Percentiles rank a stretch among this genome's conserved stretches.
These are phyloP conservation scores for Blastomyces percursus DNA, from an alignment of 2,329 filamentous ascomycete genomes.

Conservation along the genomic window DNA sequence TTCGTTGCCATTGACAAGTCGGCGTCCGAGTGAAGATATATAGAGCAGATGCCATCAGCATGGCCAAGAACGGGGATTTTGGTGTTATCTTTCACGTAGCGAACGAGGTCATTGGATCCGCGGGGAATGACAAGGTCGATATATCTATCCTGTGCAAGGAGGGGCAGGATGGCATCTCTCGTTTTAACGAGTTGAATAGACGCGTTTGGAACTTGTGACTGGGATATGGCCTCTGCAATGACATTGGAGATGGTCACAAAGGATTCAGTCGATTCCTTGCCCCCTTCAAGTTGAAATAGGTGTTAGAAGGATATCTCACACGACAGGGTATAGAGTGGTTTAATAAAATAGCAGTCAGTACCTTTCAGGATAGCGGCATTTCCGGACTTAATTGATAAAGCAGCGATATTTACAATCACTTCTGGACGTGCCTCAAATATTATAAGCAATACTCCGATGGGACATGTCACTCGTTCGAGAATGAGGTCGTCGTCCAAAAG, in stretches of 20 bases:
- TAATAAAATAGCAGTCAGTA: slow-evolving; percentile 17
- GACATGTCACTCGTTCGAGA: slow-evolving; percentile 80
- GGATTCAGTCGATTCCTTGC: slow-evolving; percentile 91
- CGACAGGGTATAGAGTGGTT: neutral
- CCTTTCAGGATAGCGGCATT: slow-evolving; percentile 95
- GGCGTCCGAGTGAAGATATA: slow-evolving; percentile 73
- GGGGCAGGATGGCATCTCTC: slow-evolving; percentile 74
- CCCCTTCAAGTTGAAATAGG: slow-evolving; percentile 43
- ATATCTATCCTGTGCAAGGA: slow-evolving; percentile 73
- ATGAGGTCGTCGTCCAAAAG: slow-evolving; percentile 75
- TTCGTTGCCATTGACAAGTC: slow-evolving; percentile 59
- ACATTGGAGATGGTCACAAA: slow-evolving; percentile 81
- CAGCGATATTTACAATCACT: slow-evolving; percentile 96
- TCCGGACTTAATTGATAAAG: slow-evolving; percentile 89
- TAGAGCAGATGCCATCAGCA: slow-evolving; percentile 81
- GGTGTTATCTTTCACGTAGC: slow-evolving; percentile 79
- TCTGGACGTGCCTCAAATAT: slow-evolving; percentile 97
- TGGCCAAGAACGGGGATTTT: slow-evolving; percentile 94
- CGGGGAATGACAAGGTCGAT: slow-evolving; percentile 94
- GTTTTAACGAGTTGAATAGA: slow-evolving; percentile 92
- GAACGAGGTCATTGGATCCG: slow-evolving; percentile 79
- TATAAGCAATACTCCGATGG: slow-evolving; percentile 93
- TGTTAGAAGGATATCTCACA: slow-evolving; percentile 6
- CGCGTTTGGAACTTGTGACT: slow-evolving; percentile 65
- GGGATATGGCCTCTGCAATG: slow-evolving; percentile 65